These are phyloP conservation scores for Mrakia blollopis DNA, from an alignment of 768 basidiomycete genomes.

Conservation along the genomic window DNA sequence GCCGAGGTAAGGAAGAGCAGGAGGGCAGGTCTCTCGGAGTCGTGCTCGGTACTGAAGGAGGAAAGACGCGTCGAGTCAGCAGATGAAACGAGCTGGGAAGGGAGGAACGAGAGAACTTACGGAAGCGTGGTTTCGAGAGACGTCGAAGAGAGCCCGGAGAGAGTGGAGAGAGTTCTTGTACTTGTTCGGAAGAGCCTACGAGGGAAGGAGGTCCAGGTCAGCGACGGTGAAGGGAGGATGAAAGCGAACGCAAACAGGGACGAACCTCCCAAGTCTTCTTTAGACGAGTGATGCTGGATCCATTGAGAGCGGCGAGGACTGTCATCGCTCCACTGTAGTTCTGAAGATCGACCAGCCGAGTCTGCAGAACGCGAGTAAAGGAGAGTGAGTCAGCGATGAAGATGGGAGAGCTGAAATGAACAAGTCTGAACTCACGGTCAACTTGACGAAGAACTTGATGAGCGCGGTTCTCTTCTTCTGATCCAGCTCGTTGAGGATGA, in stretches of 20 bases:
- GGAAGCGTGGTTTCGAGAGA: conserved; percentile 52
- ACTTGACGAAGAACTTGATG: conserved; percentile 89
- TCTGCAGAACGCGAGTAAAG: conserved; percentile 49
- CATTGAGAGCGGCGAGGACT: conserved; percentile 89
- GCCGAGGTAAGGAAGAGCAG: conserved; percentile 94
- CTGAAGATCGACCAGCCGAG: conserved; percentile 66
- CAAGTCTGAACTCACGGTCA: conserved; percentile 59
- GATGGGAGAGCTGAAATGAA: conserved; percentile 10
- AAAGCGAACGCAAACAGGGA: neutral
- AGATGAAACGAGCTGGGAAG: neutral
- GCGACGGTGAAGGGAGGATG: neutral
- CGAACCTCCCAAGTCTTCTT: conserved; percentile 90
- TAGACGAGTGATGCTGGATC: conserved; percentile 85
- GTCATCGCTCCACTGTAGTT: conserved; percentile 93
- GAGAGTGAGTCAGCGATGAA: conserved; percentile 19
- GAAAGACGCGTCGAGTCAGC: neutral
- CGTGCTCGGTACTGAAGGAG: conserved; percentile 61
- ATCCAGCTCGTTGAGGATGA: conserved; percentile 84
- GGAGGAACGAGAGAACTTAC: conserved; percentile 2
- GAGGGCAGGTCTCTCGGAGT: conserved; percentile 80
- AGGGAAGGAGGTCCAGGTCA: conserved; percentile 4
- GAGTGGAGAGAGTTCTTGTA: conserved; percentile 71
- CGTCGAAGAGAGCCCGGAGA: conserved; percentile 76
- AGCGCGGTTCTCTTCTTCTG: conserved; percentile 71
- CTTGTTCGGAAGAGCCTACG: conserved; percentile 76